phyloP scores from a whole-genome alignment of 2,329 filamentous ascomycete genomes.

The Helminthosporium solani region DNA sequence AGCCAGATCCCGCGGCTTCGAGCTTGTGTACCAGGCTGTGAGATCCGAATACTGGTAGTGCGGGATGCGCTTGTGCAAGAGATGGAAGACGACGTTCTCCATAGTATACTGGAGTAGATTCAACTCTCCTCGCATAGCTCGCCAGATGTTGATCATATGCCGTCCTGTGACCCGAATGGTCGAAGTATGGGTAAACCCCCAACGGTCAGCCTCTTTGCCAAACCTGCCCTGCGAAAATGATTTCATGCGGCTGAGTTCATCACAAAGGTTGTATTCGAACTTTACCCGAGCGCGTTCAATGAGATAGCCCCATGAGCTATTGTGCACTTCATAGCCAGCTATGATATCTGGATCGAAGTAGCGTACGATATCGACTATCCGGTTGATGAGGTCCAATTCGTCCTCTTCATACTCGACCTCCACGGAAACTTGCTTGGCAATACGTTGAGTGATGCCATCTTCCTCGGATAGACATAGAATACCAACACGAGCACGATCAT shows the following conservation, averaged over 20 bases:
- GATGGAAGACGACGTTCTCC: slow-evolving; percentile 91
- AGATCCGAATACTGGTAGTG: slow-evolving; percentile 80
- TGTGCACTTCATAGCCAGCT: slow-evolving; percentile 92
- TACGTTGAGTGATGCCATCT: slow-evolving; percentile 58
- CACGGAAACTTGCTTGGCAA: slow-evolving; percentile 61
- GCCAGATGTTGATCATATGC: slow-evolving; percentile 96
- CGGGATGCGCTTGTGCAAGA: slow-evolving; percentile 83
- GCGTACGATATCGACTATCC: slow-evolving; percentile 84
- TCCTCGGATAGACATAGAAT: slow-evolving; percentile 71
- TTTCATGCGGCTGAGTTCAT: slow-evolving; percentile 89
- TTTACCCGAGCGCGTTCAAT: slow-evolving; percentile 84
- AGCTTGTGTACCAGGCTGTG: slow-evolving; percentile 77
- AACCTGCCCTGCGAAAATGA: slow-evolving; percentile 78
- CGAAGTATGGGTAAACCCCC: slow-evolving; percentile 93
- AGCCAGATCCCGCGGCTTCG: slow-evolving; percentile 65
- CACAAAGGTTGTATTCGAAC: slow-evolving; percentile 87
- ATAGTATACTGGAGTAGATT: slow-evolving; percentile 92
- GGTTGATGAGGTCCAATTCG: slow-evolving; percentile 81
- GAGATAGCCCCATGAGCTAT: slow-evolving; percentile 90
- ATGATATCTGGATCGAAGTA: slow-evolving; percentile 85
- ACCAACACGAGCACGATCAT: slow-evolving; percentile 62
- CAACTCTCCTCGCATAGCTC: slow-evolving; percentile 90
- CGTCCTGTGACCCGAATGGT: slow-evolving; percentile 90
- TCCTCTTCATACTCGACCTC: slow-evolving; percentile 73
- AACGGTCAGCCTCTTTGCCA: slow-evolving; percentile 81